These are phyloP conservation scores for Corylus avellana DNA, from an alignment of 306 rosid genomes.

Conservation along the genomic window DNA sequence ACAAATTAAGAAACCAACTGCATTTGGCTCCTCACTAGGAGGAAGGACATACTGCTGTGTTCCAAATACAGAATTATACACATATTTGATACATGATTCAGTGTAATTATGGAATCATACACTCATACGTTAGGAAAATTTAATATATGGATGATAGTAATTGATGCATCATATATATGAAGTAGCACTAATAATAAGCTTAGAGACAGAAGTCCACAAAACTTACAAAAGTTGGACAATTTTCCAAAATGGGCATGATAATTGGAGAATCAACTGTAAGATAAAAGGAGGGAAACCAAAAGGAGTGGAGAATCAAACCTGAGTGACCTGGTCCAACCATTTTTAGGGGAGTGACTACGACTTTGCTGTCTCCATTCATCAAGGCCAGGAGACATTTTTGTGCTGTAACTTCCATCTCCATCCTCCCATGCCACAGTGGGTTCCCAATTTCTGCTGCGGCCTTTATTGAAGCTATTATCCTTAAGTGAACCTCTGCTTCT, in stretches of 20 bases:
- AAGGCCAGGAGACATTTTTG: conserved; percentile 72
- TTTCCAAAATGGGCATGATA: not conserved
- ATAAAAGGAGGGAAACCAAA: too few relatives aligned
- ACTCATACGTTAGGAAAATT: not conserved
- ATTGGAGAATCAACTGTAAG: conserved; percentile 41
- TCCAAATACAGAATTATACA: not conserved
- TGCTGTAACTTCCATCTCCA: conserved; percentile 53
- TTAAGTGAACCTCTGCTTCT: conserved; percentile 67
- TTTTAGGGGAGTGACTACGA: conserved; percentile 67
- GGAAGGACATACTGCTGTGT: not conserved
- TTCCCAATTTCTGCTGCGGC: conserved; percentile 45
- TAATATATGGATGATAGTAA: not conserved
- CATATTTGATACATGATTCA: not conserved
- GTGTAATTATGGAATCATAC: not conserved
- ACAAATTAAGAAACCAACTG: conserved; percentile 33
- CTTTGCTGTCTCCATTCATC: conserved; percentile 68
- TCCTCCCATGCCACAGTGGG: conserved; percentile 69
- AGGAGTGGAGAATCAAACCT: conserved; percentile 42
- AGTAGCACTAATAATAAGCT: not conserved
- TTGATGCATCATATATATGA: not conserved
- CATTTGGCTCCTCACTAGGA: conserved; percentile 14
- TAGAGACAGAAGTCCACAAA: not conserved
- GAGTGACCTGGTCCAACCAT: conserved; percentile 66
- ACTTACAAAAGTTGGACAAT: not conserved
- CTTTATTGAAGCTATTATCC: conserved; percentile 53